Base-by-base conservation (phyloP, 2,329 filamentous ascomycete genomes). In the Decorospora gaudefroyi region DNA sequence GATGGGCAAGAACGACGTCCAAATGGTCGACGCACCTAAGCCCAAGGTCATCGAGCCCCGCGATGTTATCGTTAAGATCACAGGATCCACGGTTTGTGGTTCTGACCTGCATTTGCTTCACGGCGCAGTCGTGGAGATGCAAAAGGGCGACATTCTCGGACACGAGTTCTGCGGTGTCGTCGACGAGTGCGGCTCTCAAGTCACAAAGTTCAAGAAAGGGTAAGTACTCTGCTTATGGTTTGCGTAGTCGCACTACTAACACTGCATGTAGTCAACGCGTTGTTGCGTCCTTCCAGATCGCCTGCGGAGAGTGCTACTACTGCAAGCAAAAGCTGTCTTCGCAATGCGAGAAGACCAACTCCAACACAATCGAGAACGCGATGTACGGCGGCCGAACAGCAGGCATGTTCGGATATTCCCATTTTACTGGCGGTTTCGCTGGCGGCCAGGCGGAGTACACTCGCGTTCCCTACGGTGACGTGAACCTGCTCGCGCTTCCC, bases 381-480 rank as follows among this genome's bases (percentile, higher is more conserved):
- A 85, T 95, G 83, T 95, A 93, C 63, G 90, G 90, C 9, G 83
- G 83, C 2, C 78, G 83, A 36, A 91, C 88, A 3, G 80, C 87
- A 1, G 90, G 82, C 62, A 76, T 77, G 71, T 80, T 81, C 47
- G 78, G 78, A 2, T 81, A 81, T 66, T 74, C 70, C 9, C 78
- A 90, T 62, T 88, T 95, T 64, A 90, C 87, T 0, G 90, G 89
- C 5, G 90, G 90, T 0, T 95, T 92, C 64, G 88, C 89, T 1
- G 89, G 90, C 34, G 90, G 90, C 0, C 90, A 95, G 70, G 87
- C 89, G 3, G 90, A 95, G 72, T 95, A 90, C 61, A 85, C 91
- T 0, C 81, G 90, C 6, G 88, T 95, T 6, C 89, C 90, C 0
- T 81, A 84, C 19, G 90, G 83, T 18, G 87, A 93, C 57, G 84